Evolutionary conservation across 202 grass and related monocot genomes (phyloP), one percentile per base, ranked within the genome.

Genomic region (Thinopyrum obtusiflorum): DNA sequence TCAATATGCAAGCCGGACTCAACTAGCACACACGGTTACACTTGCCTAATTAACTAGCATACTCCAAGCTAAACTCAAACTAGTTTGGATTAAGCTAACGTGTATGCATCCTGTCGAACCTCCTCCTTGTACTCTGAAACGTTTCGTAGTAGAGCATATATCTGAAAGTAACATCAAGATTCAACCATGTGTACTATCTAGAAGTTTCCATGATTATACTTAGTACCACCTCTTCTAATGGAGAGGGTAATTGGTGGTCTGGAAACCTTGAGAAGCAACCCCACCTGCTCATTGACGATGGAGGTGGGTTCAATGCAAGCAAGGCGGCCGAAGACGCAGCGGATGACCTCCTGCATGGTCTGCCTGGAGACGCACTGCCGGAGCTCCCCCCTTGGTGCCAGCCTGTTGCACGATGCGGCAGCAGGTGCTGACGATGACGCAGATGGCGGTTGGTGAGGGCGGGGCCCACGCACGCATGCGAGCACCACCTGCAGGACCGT

Each of bases 391-490:
- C 80, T 97, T 99, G 73, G 92, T 99, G 15, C 92, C 94, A 14
- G 97, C 97, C 90, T 99, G 97, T 87, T 99, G 97, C 82, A 99
- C 97, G 13, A 99, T 89, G 31, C 97, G 92, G 90, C 97, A 99
- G 85, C 93, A 99, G 1, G 97, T 99, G 80, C 89, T 99, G 37
- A 94, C 92, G 73, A 97, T 79, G 53, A 92, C 86, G 77, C 97
- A 99, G 18, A 97, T 99, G 93, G 63, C 87, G 90, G 87, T 97
- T 96, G 26, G 89, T 87, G 17, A 99, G 89, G 13, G 78, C 83
- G 0, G 89, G 82, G 0, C 92, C 92, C 86, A 31, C 90, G 91
- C 68, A 97, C 89, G 78, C 94, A 94, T 18, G 85, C 93, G 36
- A 97, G 92, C 81, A 99, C 82, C 83, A 99, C 93, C 83, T 99